These are phyloP conservation scores for Oryza brachyantha DNA, from an alignment of 176 grass and related monocot species.

Conservation along the genomic window DNA sequence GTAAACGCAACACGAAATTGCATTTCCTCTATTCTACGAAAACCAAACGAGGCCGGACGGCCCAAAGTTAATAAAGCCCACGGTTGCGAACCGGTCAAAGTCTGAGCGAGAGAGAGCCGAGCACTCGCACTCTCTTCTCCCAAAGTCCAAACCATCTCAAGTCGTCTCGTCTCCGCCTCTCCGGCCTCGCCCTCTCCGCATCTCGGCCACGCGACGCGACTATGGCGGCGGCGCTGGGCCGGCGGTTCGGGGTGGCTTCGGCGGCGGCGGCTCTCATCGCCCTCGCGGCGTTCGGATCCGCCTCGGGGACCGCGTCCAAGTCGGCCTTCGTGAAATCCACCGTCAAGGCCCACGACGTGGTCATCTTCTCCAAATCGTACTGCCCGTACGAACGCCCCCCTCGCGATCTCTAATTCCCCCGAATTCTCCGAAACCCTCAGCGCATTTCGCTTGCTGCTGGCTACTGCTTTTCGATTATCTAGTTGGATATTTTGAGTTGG, in stretches of 20 bases:
- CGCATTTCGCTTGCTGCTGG: neutral
- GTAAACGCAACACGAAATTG: fast-evolving
- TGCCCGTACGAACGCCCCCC: conserved; percentile 45
- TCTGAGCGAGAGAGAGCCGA: neutral
- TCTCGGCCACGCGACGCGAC: conserved; percentile 9
- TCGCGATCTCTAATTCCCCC: neutral
- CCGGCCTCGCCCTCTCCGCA: neutral
- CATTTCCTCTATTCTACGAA: neutral
- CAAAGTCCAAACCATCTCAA: neutral
- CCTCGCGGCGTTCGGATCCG: conserved; percentile 47
- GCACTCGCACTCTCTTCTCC: neutral
- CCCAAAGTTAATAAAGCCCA: neutral
- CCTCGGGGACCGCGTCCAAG: conserved; percentile 32
- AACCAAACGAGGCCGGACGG: neutral
- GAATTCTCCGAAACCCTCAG: neutral
- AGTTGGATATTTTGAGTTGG: neutral
- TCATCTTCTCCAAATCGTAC: conserved; percentile 85
- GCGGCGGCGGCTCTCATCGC: conserved; percentile 33
- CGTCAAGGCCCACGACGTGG: conserved; percentile 57
- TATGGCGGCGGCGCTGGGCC: conserved; percentile 43
- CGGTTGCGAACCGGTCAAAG: neutral
- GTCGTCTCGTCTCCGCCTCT: neutral
- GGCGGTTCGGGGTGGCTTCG: conserved; percentile 25
- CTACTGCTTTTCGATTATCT: neutral
- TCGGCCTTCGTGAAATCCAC: conserved; percentile 63